A percentile compares a stretch with the other conserved stretches of the same genome.
phyloP scores from a whole-genome alignment of 257 asterid species.

The Fraxinus quadrangulata region DNA sequence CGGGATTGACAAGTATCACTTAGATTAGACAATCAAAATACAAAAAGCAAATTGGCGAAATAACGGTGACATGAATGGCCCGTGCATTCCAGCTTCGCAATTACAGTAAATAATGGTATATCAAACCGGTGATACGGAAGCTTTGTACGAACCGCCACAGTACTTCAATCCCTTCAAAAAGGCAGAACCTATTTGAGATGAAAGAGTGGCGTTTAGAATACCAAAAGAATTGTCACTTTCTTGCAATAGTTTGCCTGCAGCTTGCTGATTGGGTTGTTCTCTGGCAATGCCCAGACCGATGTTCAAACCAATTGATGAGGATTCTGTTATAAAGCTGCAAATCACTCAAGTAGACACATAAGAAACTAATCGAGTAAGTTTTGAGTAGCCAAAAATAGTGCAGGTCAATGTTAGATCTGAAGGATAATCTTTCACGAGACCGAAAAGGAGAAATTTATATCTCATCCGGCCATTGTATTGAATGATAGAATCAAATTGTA shows the following conservation, averaged over 20 bases:
- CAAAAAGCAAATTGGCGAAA: slow-evolving; percentile 16
- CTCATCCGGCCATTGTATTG: neutral
- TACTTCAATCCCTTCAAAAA: slow-evolving; percentile 68
- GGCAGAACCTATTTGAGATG: slow-evolving; percentile 52
- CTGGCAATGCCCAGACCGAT: slow-evolving; percentile 46
- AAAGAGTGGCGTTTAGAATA: slow-evolving; percentile 48
- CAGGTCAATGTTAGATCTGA: neutral
- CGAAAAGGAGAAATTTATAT: neutral
- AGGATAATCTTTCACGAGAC: neutral
- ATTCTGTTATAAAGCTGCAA: slow-evolving; percentile 72
- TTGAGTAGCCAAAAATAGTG: neutral
- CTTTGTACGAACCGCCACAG: slow-evolving; percentile 55
- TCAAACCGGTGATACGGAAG: slow-evolving; percentile 53
- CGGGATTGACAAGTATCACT: neutral
- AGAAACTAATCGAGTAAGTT: neutral
- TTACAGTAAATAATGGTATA: slow-evolving; percentile 2
- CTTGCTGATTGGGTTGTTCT: slow-evolving; percentile 37
- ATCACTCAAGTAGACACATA: slow-evolving; percentile 5
- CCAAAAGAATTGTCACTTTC: slow-evolving; percentile 43
- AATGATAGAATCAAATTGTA: neutral
- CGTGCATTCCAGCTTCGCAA: neutral
- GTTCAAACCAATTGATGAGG: slow-evolving; percentile 71
- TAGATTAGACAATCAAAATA: neutral
- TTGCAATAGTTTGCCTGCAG: slow-evolving; percentile 30
- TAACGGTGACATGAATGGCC: neutral